Evolutionary conservation across 345 rosid species (phyloP).

Genomic region (Hibiscus tridactylites): DNA sequence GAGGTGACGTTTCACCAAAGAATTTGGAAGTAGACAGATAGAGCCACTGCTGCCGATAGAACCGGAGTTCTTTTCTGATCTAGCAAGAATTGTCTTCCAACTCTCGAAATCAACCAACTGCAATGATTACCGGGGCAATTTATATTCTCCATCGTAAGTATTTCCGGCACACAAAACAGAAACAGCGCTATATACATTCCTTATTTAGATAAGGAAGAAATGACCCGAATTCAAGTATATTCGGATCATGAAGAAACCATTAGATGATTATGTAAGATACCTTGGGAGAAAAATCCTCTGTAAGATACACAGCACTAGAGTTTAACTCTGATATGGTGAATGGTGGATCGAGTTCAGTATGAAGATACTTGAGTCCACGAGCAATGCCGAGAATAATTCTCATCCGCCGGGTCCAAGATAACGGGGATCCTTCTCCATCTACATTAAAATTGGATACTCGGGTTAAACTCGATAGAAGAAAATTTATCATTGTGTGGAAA

Average conservation of each 20-base stretch:
- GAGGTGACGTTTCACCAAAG: constrained; percentile 60
- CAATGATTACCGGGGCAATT: not conserved
- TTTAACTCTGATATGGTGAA: constrained; percentile 86
- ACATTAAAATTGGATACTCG: constrained; percentile 19
- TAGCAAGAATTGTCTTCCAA: constrained; percentile 90
- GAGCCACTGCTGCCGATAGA: constrained; percentile 68
- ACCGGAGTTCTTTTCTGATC: constrained; percentile 80
- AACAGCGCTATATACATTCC: too few species aligned
- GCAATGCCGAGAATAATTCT: constrained; percentile 78
- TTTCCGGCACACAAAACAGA: not conserved
- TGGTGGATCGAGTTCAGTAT: constrained; percentile 75
- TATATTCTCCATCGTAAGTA: not conserved
- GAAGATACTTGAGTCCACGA: constrained; percentile 84
- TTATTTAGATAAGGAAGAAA: not conserved
- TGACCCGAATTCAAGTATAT: not conserved
- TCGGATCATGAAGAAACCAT: not conserved
- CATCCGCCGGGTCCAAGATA: constrained; percentile 92
- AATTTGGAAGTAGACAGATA: constrained; percentile 66
- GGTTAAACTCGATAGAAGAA: not conserved
- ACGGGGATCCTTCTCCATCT: constrained; percentile 86
- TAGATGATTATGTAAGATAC: constrained; percentile 21
- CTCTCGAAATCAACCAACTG: constrained; percentile 96
- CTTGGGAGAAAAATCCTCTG: constrained; percentile 96
- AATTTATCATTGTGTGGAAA: not conserved
- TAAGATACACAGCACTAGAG: constrained; percentile 84